Evolutionary conservation across 2,329 filamentous ascomycete species (phyloP), one percentile per base, ranked within the genome.

Genomic region (Aureobasidium leucospermi): DNA sequence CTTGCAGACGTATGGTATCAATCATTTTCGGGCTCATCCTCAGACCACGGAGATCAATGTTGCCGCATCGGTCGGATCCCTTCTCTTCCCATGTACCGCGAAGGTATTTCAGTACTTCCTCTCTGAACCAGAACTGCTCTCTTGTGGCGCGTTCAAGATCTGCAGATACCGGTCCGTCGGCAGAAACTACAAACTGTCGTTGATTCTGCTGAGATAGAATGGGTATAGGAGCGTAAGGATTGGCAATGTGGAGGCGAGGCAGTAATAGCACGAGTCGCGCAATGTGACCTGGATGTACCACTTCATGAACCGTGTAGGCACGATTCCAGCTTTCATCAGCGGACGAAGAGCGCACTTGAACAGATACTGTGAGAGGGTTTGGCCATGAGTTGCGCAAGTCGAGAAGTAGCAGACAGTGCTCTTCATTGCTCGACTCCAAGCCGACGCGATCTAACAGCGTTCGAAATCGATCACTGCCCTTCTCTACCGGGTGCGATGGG

Each of bases 331-430:
- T 62, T 48, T 60, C 29, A 6, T 62, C 60, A n/a, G 23, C 36
- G 16, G 48, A 34, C 6, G 58, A 41, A 4, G 43, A 58, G 16
- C 51, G 74, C 29, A 79, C 74, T 62, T 79, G 70, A 2, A 96
- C 73, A 31, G 80, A 81, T 3, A 94, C 80, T 6, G 82, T 78
- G 67, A 96, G 83, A 51, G 87, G 85, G 67, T 84, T 89, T 2
- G 90, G 91, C 92, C 92, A 96, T 0, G 88, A 86, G 68, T 97
- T 97, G 59, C 90, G 85, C 31, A 96, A 77, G 72, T 96, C 93
- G 53, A 96, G 78, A 1, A 94, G 77, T 2, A 96, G 75, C 39
- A 96, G 78, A 68, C 90, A 95, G 67, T 90, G 86, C 42, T 90
- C 83, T 56, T 84, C 65, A 67, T 76, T 67, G 71, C 79, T 62